Evolutionary conservation across 495 filamentous ascomycete species (phyloP).

Genomic region (Penicillium psychrofluorescens): DNA sequence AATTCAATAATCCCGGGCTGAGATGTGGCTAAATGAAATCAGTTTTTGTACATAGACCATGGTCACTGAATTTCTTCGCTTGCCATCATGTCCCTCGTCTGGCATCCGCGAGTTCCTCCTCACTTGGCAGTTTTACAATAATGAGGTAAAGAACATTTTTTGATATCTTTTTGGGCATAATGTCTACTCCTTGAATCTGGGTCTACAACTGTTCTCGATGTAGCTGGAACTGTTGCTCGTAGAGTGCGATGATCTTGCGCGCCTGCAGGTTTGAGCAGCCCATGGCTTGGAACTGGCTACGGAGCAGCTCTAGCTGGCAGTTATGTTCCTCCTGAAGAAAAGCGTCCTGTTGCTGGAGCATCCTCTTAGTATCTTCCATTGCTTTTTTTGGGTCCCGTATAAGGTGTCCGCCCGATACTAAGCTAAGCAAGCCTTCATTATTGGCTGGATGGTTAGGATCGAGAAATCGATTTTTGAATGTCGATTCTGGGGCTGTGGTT

Average conservation of each 20-base stretch:
- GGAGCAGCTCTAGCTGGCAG: background rate
- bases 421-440: constrained; percentile 26
- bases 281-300: background rate
- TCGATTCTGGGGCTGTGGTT: background rate
- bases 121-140: background rate
- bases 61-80: background rate
- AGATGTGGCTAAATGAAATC: too few species aligned
- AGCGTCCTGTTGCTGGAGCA: background rate
- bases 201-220: background rate
- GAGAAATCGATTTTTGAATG: constrained; percentile 34
- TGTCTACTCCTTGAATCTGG: background rate
- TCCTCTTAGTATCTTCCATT: background rate
- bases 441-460: constrained; percentile 43
- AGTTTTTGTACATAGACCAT: background rate
- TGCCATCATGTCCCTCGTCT: background rate
- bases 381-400: constrained; percentile 2
- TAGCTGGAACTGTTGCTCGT: constrained; percentile 1
- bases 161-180: constrained; percentile 1
- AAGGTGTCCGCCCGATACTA: constrained; percentile 30
- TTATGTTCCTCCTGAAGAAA: background rate
- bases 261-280: background rate
- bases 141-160: constrained; percentile 1
- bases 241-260: background rate
- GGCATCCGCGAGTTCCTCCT: background rate
- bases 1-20: too few species aligned